Evolutionary conservation across 306 rosid species (phyloP).

Genomic region (Lathyrus sativus): DNA sequence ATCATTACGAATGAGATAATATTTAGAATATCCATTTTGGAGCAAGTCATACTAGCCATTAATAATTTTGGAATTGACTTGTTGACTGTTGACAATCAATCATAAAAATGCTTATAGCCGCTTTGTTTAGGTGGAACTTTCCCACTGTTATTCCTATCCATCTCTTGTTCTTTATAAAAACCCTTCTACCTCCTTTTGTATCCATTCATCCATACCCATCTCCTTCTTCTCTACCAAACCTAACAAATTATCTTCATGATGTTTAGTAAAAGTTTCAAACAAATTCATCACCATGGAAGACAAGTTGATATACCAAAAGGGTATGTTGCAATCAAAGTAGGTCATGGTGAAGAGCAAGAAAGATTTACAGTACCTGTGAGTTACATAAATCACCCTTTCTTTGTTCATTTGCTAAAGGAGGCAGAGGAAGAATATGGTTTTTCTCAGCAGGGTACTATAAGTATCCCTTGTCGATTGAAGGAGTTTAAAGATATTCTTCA

Average conservation of each 20-base stretch:
- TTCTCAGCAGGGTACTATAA: constrained; percentile 69
- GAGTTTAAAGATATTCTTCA: constrained; percentile 65
- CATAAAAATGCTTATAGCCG: neutral
- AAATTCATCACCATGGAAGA: constrained; percentile 25
- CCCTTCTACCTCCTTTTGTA: neutral
- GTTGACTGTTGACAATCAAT: neutral
- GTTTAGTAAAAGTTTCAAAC: constrained; percentile 32
- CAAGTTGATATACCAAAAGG: constrained; percentile 62
- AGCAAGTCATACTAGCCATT: neutral
- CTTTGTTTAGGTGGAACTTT: constrained; percentile 4
- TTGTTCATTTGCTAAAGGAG: constrained; percentile 60
- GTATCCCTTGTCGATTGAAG: constrained; percentile 69
- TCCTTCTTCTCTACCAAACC: neutral
- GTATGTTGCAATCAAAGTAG: constrained; percentile 75
- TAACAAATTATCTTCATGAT: neutral
- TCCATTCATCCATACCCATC: neutral
- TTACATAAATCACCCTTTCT: constrained; percentile 78
- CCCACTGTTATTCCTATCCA: neutral
- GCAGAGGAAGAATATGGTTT: constrained; percentile 85
- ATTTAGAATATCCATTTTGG: neutral
- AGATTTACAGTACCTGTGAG: constrained; percentile 74
- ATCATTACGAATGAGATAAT: too few species aligned
- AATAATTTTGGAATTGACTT: neutral
- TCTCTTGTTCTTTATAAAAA: neutral
- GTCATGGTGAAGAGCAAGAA: constrained; percentile 60